phyloP scores from a whole-genome alignment of 148 eudicot genomes.

The Camellia japonica region DNA sequence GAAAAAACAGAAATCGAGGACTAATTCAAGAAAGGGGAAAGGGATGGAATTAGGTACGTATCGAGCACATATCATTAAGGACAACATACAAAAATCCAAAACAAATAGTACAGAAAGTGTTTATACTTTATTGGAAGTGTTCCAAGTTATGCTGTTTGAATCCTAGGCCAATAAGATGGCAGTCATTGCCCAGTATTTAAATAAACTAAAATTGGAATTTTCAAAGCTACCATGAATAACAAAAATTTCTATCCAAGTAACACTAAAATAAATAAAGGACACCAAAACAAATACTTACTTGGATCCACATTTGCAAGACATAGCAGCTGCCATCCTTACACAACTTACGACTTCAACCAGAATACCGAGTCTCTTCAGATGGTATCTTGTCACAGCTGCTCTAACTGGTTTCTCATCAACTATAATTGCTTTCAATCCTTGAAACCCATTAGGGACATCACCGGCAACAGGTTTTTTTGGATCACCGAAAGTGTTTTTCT shows the following conservation, averaged over 20 bases:
- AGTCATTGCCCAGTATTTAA: not conserved
- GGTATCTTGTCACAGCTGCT: slow-evolving; percentile 61
- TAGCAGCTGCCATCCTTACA: slow-evolving; percentile 30
- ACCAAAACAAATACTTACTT: slow-evolving; percentile 30
- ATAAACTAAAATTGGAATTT: not conserved
- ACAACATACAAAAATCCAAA: not conserved
- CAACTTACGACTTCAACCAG: slow-evolving; percentile 39
- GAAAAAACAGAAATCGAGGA: too few species aligned
- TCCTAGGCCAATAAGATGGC: not conserved
- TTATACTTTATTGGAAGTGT: not conserved
- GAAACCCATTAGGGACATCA: slow-evolving; percentile 40
- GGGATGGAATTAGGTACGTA: too few species aligned
- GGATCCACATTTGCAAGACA: slow-evolving; percentile 30
- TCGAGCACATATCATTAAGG: too few species aligned
- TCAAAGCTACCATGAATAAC: not conserved
- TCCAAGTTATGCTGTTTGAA: not conserved
- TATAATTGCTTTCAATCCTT: slow-evolving; percentile 54
- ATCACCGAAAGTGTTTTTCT: slow-evolving; percentile 23
- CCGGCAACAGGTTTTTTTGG: slow-evolving; percentile 31
- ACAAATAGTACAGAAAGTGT: not conserved
- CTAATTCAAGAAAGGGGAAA: too few species aligned
- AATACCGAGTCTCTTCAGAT: slow-evolving; percentile 62
- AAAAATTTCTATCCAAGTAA: not conserved
- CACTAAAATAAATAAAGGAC: not conserved
- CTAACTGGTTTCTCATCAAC: slow-evolving; percentile 55